Conservation (phyloP, 768 basidiomycete species). For the Pleurotus salmoneostramineus region DNA sequence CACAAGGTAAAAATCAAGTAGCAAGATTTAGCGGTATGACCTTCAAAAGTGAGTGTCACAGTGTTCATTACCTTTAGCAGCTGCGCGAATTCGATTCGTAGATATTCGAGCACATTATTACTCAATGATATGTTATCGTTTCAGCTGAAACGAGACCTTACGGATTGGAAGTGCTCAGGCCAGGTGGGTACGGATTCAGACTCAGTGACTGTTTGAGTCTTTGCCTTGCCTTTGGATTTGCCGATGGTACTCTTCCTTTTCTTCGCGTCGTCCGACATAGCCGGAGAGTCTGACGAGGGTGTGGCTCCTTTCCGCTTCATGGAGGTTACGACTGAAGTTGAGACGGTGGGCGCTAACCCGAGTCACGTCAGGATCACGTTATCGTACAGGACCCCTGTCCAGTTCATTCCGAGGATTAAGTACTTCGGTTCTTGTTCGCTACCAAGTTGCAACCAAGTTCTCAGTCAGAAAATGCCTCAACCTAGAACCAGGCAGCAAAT, state of each 20-base stretch:
- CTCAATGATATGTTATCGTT: not conserved
- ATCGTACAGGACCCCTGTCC: too few relatives aligned
- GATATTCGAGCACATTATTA: not conserved
- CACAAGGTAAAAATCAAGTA: slow-evolving; percentile 12
- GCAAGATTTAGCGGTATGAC: too few relatives aligned
- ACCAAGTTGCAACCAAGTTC: not conserved
- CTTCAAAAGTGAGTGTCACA: too few relatives aligned
- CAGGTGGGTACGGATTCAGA: slow-evolving; percentile 27
- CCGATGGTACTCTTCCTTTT: slow-evolving; percentile 10
- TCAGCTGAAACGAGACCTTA: slow-evolving; percentile 25
- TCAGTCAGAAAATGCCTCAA: too few relatives aligned
- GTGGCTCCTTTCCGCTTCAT: not conserved
- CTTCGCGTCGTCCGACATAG: slow-evolving; percentile 11
- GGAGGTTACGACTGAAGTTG: too few relatives aligned
- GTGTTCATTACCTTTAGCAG: slow-evolving; percentile 50
- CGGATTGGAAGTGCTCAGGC: slow-evolving; percentile 62
- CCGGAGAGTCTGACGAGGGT: not conserved
- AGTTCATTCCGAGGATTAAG: too few relatives aligned
- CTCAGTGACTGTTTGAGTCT: not conserved
- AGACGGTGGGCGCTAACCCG: too few relatives aligned
- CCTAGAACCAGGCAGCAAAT: too few relatives aligned
- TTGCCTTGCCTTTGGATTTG: slow-evolving; percentile 15
- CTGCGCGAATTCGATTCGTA: too few relatives aligned
- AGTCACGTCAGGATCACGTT: too few relatives aligned
- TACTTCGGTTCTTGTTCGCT: too few relatives aligned